Conservation (phyloP, 1,284 basidiomycete genomes). For the Sanghuangporus weigelae region DNA sequence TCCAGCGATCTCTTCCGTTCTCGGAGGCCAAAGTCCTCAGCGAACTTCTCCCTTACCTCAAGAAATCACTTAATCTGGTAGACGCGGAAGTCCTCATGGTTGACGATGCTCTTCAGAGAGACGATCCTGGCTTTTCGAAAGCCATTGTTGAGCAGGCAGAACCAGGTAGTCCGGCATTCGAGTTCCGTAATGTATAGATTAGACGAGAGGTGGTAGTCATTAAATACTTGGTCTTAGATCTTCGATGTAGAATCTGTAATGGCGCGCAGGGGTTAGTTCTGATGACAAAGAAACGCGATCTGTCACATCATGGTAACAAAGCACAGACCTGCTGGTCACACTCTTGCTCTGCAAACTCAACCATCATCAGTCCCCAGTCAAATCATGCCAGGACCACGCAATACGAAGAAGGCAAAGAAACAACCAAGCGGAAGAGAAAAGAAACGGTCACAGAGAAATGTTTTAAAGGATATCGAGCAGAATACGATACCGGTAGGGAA, state of each 20-base stretch:
- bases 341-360: neutral
- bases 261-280: neutral
- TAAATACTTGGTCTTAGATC: no score
- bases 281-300: neutral
- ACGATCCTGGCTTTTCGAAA: conserved; percentile 54
- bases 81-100: conserved; percentile 68
- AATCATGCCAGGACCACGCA: conserved; percentile 44
- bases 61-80: conserved; percentile 73
- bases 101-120: conserved; percentile 62
- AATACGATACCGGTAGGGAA: neutral
- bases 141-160: conserved; percentile 80
- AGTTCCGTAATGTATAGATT: conserved; percentile 66
- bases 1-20: conserved; percentile 86
- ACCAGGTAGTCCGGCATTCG: conserved; percentile 82
- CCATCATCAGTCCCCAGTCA: neutral
- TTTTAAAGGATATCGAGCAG: neutral
- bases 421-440: conserved; percentile 31
- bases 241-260: neutral
- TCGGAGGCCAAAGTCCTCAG: conserved; percentile 77
- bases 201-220: neutral
- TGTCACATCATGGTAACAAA: neutral
- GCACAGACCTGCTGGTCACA: neutral
- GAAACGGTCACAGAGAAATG: conserved; percentile 19
- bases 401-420: conserved; percentile 38
- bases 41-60: conserved; percentile 78